Evolutionary conservation across 2,329 filamentous ascomycete genomes (phyloP), one percentile per base, ranked within the genome.

Genomic region (Emydomyces testavorans): DNA sequence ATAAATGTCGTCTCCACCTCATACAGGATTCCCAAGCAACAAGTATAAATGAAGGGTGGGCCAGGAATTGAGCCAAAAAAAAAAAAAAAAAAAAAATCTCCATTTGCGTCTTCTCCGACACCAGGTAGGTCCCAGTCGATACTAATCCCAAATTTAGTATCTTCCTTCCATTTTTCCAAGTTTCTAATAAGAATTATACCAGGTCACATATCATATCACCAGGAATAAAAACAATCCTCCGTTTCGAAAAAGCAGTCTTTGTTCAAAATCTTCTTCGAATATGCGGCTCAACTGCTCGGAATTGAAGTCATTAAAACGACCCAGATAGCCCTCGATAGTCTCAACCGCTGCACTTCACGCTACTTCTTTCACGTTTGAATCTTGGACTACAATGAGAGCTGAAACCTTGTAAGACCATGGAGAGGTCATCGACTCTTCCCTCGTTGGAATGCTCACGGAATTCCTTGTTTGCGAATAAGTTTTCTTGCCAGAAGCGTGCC

Each of bases 101-200:
- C 48, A 36, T 50, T 49, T 4, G 35, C 34, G 31, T 40, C 48
- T 37, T 45, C 36, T 3, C 48, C 48, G 23, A 39, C 21, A 29
- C 48, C 50, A 4, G 48, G 43, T 16, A 51, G 44, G 32, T 50
- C 49, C 45, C 49, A 53, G 45, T 50, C 48, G 24, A 52, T 52
- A 39, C 42, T 40, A 16, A n/a, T n/a, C n/a, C 45, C 45, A 5
- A 50, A 35, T 7, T 50, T 50, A 47, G 36, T 35, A 23, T 42
- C 43, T 20, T 11, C 28, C 18, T 11, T 15, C 4, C 24, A 21
- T 13, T n/a, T 24, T 8, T 42, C n/a, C n/a, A 18, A 10, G 18
- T 16, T 6, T 26, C 26, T 34, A 38, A 52, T 48, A 10, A 48
- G 38, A 21, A 48, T 48, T 10, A 44, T 48, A 8, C 40, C 45